These are phyloP conservation scores for Nyssa sinensis DNA, from an alignment of 148 eudicot species.

Conservation along the genomic window DNA sequence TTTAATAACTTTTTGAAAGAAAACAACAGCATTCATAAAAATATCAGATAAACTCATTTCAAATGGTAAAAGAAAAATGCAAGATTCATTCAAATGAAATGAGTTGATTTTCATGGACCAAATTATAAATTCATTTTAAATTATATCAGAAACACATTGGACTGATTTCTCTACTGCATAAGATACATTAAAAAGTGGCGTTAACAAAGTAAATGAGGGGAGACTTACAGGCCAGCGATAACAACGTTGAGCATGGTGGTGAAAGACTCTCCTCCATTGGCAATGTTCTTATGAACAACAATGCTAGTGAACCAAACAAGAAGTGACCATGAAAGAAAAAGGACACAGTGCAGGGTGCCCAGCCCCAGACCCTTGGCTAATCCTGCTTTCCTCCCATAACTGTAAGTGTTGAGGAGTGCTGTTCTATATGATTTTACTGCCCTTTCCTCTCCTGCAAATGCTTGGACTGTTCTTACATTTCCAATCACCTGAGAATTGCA, in stretches of 20 bases:
- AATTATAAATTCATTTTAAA: too few species aligned
- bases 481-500: slow-evolving; percentile 65
- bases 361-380: slow-evolving; percentile 93
- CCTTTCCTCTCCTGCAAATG: slow-evolving; percentile 88
- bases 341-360: too few species aligned
- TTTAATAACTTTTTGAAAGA: too few species aligned
- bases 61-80: background rate
- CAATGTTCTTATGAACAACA: slow-evolving; percentile 69
- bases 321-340: too few species aligned
- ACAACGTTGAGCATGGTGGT: slow-evolving; percentile 95
- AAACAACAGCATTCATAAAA: too few species aligned
- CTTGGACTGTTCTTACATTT: slow-evolving; percentile 94
- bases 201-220: background rate
- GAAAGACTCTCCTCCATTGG: slow-evolving; percentile 93
- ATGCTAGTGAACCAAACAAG: too few species aligned
- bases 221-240: slow-evolving; percentile 76
- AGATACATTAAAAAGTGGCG: background rate
- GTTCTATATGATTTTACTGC: slow-evolving; percentile 64
- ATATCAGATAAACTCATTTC: background rate
- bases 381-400: slow-evolving; percentile 85
- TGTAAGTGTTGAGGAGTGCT: slow-evolving; percentile 66
- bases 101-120: background rate
- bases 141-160: background rate
- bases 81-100: background rate
- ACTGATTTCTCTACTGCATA: too few species aligned